Conservation (phyloP, 768 basidiomycete genomes). For the Lactarius vividus region DNA sequence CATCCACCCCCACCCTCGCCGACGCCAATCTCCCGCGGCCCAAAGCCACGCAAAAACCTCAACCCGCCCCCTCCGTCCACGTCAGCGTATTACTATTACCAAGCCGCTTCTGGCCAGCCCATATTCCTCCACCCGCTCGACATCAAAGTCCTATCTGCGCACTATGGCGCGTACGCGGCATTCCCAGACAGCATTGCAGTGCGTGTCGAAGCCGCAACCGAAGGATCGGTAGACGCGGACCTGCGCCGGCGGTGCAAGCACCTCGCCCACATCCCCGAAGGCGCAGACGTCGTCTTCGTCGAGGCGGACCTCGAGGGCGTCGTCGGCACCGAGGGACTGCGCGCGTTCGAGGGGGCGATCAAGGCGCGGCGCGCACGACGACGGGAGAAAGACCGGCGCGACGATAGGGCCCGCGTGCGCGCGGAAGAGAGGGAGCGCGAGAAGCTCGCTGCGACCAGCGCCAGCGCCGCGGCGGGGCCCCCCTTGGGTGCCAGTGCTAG, state of each 20-base stretch:
- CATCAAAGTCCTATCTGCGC: constrained; percentile 85
- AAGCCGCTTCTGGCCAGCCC: constrained; percentile 86
- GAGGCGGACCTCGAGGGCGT: constrained; percentile 81
- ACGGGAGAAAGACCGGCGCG: constrained; percentile 80
- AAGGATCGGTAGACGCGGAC: constrained; percentile 88
- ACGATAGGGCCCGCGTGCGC: constrained; percentile 75
- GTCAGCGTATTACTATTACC: constrained; percentile 94
- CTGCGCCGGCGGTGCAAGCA: constrained; percentile 95
- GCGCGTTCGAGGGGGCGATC: constrained; percentile 80
- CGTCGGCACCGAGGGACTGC: constrained; percentile 71
- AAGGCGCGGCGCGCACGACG: constrained; percentile 69
- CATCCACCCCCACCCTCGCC: constrained; percentile 12
- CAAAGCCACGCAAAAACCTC: constrained; percentile 69
- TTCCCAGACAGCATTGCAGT: constrained; percentile 84
- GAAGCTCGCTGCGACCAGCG: constrained; percentile 23
- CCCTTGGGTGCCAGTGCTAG: background rate
- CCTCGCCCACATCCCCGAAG: constrained; percentile 86
- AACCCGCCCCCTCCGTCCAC: constrained; percentile 86
- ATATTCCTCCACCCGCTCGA: constrained; percentile 95
- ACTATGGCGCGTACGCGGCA: constrained; percentile 74
- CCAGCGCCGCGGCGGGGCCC: background rate
- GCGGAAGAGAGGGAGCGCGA: constrained; percentile 65
- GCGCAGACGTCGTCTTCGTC: constrained; percentile 90
- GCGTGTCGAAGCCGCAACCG: constrained; percentile 70
- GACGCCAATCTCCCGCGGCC: constrained; percentile 41